Base-by-base conservation (phyloP, 2,329 filamentous ascomycete species). In the Claviceps pazoutovae region DNA sequence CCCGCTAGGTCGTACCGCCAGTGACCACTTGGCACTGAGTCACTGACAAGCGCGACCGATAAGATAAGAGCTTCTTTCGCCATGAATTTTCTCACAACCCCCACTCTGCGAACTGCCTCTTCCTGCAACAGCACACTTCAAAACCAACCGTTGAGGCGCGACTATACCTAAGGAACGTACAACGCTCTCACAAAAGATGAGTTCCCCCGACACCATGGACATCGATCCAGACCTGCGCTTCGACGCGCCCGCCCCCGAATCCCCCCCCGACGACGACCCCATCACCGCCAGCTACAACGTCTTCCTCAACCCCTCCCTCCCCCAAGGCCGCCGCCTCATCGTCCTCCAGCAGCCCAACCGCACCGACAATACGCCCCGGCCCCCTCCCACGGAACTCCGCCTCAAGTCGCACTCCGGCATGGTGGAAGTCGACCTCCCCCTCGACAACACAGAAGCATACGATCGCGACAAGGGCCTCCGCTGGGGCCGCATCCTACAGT, bases 271-370 rank as follows among this genome's bases (percentile, higher is more conserved):
- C 46, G 66, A 76, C 19, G 86, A 90, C 62, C 85, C 86, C 51
- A 75, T 90, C 57, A 75, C 84, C 50, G 76, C 82, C 43, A 81
- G 78, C 56, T 97, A 95, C 76, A 80, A 88, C 63, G 81, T 97
- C 66, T 91, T 84, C 70, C 82, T 95, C 63, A 95, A 90, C 59
- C 84, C 88, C 21, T 71, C 76, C 19, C 78, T 85, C 46, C 74
- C 81, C 4, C 65, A 69, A 16, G 73, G 74, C 60, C 81, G 80
- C 54, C 77, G 83, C 58, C 79, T 89, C 54, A 84, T 91, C 60
- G 79, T 97, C 56, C 79, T 98, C 46, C 90, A 97, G 71, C 94
- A 95, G 67, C 84, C 90, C 26, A 90, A 90, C 68, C 85, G 87
- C 56, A 74, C 75, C 41, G 73, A 80, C 53, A 76, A 83, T 56